These are phyloP conservation scores for Silene conica DNA, from an alignment of 148 eudicot genomes.

Conservation along the genomic window DNA sequence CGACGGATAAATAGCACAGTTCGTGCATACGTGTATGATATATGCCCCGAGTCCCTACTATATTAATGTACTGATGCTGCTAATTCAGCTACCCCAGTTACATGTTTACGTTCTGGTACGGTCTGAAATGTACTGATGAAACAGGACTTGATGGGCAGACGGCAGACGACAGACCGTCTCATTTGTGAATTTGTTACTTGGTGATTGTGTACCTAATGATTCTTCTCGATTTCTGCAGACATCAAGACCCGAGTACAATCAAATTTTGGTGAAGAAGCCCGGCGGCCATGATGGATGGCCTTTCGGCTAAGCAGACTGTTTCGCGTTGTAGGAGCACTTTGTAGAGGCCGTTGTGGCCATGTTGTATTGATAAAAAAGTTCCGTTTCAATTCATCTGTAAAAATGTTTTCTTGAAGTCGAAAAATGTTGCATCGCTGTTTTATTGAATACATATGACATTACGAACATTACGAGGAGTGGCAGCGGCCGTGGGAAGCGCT, in stretches of 20 bases:
- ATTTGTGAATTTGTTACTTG: not conserved
- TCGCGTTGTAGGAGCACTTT: not conserved
- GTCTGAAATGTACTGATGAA: not conserved
- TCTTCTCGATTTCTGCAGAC: constrained; percentile 43
- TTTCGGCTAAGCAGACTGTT: constrained; percentile 17
- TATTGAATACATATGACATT: not conserved
- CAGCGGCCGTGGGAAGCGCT: no score
- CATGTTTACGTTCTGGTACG: not conserved
- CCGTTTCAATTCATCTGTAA: not conserved
- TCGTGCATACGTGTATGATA: not conserved
- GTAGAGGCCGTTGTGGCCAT: not conserved
- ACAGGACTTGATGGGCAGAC: not conserved
- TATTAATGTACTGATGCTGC: not conserved
- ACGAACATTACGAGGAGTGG: not conserved
- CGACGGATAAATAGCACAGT: not conserved
- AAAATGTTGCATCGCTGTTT: not conserved
- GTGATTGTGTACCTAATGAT: no score
- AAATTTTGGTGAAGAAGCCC: constrained; percentile 78
- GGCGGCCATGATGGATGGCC: constrained; percentile 68
- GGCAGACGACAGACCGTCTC: no score
- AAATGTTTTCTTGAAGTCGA: not conserved
- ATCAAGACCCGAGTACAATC: constrained; percentile 77
- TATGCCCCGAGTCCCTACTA: not conserved
- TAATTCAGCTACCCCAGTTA: not conserved
- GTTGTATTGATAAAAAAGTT: not conserved